Conservation (phyloP, 495 filamentous ascomycete genomes). For the Tuber melanosporum region DNA sequence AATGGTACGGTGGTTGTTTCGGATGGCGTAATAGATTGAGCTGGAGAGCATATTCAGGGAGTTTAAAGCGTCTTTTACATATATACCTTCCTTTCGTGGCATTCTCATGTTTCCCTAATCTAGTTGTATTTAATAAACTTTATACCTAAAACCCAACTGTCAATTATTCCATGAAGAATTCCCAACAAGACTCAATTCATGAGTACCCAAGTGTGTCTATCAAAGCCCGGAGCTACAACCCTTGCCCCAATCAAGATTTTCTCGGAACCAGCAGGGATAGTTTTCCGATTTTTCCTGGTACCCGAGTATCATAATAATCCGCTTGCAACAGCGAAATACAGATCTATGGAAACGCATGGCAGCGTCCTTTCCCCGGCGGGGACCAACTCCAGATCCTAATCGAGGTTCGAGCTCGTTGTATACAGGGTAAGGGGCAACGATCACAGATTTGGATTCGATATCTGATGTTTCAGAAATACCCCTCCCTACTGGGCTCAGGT, state of each 20-base stretch:
- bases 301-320: not conserved
- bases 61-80: not conserved
- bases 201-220: not conserved
- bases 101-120: not conserved
- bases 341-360: not conserved
- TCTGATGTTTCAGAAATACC: not conserved
- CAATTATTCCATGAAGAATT: not conserved
- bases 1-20: not conserved
- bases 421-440: not conserved
- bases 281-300: not conserved
- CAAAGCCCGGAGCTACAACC: not conserved
- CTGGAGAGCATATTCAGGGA: not conserved
- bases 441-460: not conserved
- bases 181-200: not conserved
- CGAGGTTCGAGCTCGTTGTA: not conserved
- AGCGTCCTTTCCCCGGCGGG: not conserved
- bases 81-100: not conserved
- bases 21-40: not conserved
- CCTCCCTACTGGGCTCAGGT: not conserved
- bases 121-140: not conserved
- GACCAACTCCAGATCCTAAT: not conserved
- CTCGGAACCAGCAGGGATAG: not conserved
- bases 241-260: not conserved
- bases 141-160: not conserved
- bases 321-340: not conserved